Percentiles rank a stretch among this genome's conserved stretches.
Evolutionary conservation across 306 rosid genomes (phyloP).

Genomic region (Vigna angularis): DNA sequence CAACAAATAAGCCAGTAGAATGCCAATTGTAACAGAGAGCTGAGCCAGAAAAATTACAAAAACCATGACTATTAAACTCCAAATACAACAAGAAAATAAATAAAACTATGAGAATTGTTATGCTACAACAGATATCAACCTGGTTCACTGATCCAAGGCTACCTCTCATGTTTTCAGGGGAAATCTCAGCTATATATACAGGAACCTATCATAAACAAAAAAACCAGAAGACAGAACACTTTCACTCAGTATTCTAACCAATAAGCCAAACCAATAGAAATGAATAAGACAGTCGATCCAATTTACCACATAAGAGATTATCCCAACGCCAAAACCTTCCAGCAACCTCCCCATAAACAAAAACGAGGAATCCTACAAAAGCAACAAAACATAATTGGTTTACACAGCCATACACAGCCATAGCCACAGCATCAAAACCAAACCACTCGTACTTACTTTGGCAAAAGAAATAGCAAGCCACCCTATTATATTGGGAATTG

Average conservation of each 20-base stretch:
- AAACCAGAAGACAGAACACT: conserved; percentile 2
- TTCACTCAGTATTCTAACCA: conserved; percentile 39
- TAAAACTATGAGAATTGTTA: neutral
- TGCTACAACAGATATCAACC: conserved; percentile 56
- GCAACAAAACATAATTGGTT: neutral
- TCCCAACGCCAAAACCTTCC: conserved; percentile 97
- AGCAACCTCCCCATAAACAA: conserved; percentile 83
- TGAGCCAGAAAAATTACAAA: conserved; percentile 38
- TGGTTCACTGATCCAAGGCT: conserved; percentile 86
- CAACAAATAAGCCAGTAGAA: conserved; percentile 75
- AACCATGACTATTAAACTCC: conserved; percentile 8
- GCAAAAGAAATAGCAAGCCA: conserved; percentile 83
- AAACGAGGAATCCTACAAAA: conserved; percentile 72
- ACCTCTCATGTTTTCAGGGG: conserved; percentile 90
- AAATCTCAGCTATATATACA: conserved; percentile 87
- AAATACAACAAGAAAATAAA: neutral
- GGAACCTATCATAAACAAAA: conserved; percentile 66
- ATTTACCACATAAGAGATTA: conserved; percentile 85
- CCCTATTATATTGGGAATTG: conserved; percentile 75
- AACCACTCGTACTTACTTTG: conserved; percentile 51
- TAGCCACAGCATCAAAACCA: conserved; percentile 9
- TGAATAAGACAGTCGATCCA: neutral
- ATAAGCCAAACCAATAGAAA: conserved; percentile 11
- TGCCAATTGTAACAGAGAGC: conserved; percentile 84
- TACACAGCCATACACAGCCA: neutral